Conservation (phyloP, 257 asterid genomes). For the Pogostemon cablin region DNA sequence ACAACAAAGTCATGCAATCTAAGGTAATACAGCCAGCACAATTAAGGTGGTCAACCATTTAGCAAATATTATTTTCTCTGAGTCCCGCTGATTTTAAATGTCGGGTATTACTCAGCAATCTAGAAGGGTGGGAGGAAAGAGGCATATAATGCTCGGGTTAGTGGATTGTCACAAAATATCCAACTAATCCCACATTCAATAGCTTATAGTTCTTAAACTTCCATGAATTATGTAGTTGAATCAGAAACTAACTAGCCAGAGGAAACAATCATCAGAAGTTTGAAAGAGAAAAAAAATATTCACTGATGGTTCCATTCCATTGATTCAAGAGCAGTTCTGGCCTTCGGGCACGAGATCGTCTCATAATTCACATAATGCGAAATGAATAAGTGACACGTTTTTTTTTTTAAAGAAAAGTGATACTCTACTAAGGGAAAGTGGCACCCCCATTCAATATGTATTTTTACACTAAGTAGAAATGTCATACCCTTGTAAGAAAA, state of each 20-base stretch:
- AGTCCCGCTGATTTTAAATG: conserved; percentile 10
- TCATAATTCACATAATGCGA: too few species aligned
- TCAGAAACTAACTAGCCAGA: background rate
- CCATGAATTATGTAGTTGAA: background rate
- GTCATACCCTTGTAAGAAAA: too few species aligned
- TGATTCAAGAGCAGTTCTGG: too few species aligned
- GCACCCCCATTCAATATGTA: too few species aligned
- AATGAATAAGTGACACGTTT: too few species aligned
- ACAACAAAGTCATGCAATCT: conserved; percentile 1
- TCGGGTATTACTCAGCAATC: background rate
- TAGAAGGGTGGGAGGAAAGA: background rate
- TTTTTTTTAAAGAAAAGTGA: too few species aligned
- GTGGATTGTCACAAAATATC: background rate
- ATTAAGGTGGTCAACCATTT: background rate
- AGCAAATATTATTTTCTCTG: conserved; percentile 11
- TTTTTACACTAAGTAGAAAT: too few species aligned
- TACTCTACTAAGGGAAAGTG: too few species aligned
- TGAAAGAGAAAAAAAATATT: background rate
- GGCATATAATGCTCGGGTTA: background rate
- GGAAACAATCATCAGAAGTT: background rate
- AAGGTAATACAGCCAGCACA: background rate
- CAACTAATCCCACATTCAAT: conserved; percentile 9
- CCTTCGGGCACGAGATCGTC: too few species aligned
- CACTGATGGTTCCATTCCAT: too few species aligned
- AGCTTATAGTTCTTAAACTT: background rate